Conservation (phyloP, 2,329 filamentous ascomycete genomes). For the Ophiocordyceps australis region DNA sequence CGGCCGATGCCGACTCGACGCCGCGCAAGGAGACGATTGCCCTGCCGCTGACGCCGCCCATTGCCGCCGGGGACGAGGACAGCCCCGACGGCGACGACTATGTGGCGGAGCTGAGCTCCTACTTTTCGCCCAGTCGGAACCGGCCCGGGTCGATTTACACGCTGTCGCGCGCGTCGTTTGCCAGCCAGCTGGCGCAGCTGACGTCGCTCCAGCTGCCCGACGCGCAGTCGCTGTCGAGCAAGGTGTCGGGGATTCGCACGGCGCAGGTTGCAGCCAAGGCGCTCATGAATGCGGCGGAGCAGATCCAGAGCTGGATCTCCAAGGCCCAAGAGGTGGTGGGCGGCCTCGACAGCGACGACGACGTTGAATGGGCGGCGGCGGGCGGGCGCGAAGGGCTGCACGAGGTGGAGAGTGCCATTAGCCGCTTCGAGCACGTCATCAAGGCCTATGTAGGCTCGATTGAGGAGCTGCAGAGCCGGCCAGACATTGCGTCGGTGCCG, state of each 20-base stretch:
- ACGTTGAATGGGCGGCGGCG: conserved; percentile 89
- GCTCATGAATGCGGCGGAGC: conserved; percentile 71
- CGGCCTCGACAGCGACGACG: conserved; percentile 84
- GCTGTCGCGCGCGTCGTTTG: conserved; percentile 78
- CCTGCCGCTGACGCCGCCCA: conserved; percentile 6
- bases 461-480: conserved; percentile 66
- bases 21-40: conserved; percentile 23
- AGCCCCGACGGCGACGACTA: too few species aligned
- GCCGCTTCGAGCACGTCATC: conserved; percentile 73
- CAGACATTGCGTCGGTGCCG: conserved; percentile 57
- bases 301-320: conserved; percentile 85
- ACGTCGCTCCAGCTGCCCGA: conserved; percentile 82
- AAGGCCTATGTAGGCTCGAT: conserved; percentile 91
- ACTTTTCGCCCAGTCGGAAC: conserved; percentile 49
- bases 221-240: conserved; percentile 64
- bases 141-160: conserved; percentile 84
- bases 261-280: conserved; percentile 71
- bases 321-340: conserved; percentile 81
- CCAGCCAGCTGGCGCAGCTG: conserved; percentile 79
- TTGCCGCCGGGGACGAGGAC: too few species aligned
- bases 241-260: conserved; percentile 69
- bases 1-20: conserved; percentile 7
- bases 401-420: conserved; percentile 56
- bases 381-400: conserved; percentile 69
- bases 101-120: conserved; percentile 33